Evolutionary conservation across 306 rosid genomes (phyloP), one percentile per base, ranked within the genome.

Genomic region (Corylus americana): DNA sequence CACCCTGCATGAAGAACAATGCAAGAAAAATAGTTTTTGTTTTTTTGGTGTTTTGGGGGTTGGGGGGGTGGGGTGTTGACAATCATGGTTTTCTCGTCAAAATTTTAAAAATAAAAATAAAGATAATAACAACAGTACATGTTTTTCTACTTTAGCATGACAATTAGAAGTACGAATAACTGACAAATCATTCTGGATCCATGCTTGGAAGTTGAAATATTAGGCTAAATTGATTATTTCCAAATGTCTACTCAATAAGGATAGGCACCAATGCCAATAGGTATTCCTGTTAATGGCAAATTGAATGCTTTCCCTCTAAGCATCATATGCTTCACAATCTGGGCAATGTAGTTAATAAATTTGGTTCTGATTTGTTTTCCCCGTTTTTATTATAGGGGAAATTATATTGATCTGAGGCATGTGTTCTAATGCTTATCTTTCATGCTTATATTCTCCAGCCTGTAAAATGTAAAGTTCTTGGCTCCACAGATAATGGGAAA

Each of bases 401-500:
- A 20, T 27, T 57, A 20, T 35, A 55, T 20, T 80, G 72, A 37
- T 69, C 49, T 50, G 35, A 20, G 62, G 42, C 18, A 55, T 51
- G 29, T 64, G 47, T 75, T 74, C 35, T 68, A 20, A 68, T 68
- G 72, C 72, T 39, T 68, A 39, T 18, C 69, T 74, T 67, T 75
- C 45, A 61, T 83, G 67, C 78, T 54, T 68, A 4, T 85, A 11
- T 79, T 67, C 81, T 84, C 27, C 89, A 87, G 96, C 81, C 90
- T 67, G 74, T 83, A 89, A 86, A 84, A 81, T 61, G 74, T 78
- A 79, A 86, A 74, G 84, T 79, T 12, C 79, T 59, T 79, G 81
- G 77, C 80, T 82, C 97, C 74, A 77, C 85, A 74, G 47, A 66
- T 54, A 72, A 45, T 35, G 83, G 25, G 45, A 83, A 79, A 74